Evolutionary conservation across 345 rosid species (phyloP), one percentile per base, ranked within the genome.

Genomic region (Populus davidiana): DNA sequence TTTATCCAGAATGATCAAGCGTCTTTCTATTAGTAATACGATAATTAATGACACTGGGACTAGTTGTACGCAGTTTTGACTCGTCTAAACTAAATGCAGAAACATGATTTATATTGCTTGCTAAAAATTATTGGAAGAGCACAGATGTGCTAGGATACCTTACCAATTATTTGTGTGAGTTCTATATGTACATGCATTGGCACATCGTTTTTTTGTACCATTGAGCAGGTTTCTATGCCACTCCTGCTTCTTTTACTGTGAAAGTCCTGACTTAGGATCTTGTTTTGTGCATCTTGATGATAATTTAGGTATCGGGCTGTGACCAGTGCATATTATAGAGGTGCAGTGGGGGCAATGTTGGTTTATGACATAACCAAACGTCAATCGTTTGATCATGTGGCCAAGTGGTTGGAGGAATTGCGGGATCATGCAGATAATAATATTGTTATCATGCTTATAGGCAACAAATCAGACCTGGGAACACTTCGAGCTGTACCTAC

Each of bases 321-420:
- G 62, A 90, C 93, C 36, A 90, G 91, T 78, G 93, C 93, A 0
- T 88, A 90, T 69, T 90, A 90, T 85, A 83, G 91, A 82, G 93
- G 93, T 70, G 89, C 91, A 1, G 89, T 90, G 35, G 93, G 93
- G 35, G 93, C 93, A 62, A 87, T 90, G 91, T 80, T 90, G 76
- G 89, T 90, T 17, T 90, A 88, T 65, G 90, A 90, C 77, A 88
- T 90, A 43, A 79, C 81, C 49, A 81, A 89, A 67, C 88, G 87
- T 16, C 90, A 87, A 16, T 84, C 91, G 2, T 90, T 90, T 38
- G 93, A 88, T 70, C 88, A 90, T 71, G 79, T 88, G 52, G 85
- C 91, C 9, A 80, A 82, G 79, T 90, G 93, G 93, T 69, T 90
- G 50, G 90, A 87, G 43, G 93, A 90, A 77, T 54, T 90, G 71